Evolutionary conservation across 78 protist species (phyloP).

Genomic region (Paratrimastix pyriformis): DNA sequence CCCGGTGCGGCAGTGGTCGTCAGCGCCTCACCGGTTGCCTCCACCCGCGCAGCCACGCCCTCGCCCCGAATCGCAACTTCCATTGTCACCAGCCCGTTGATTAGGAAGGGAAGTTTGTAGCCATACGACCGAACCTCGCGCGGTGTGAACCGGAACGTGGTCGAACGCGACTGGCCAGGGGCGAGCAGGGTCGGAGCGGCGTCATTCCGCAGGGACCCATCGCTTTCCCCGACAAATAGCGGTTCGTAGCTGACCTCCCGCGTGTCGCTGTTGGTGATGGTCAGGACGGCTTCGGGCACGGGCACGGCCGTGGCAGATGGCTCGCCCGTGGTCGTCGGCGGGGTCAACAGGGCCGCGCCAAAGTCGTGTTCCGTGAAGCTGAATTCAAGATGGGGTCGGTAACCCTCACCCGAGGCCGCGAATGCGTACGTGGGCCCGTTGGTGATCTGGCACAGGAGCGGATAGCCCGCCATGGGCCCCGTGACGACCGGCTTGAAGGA

Average conservation of each 20-base stretch:
- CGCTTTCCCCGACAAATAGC: conserved; percentile 11
- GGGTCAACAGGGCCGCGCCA: conserved; percentile 23
- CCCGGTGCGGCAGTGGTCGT: conserved; percentile 19
- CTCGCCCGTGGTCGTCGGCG: background rate
- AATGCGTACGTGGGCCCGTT: conserved; percentile 44
- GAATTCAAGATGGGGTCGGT: conserved; percentile 34
- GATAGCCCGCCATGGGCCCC: background rate
- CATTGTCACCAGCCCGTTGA: conserved; percentile 44
- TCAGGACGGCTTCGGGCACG: conserved; percentile 1
- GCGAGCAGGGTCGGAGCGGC: conserved; percentile 37
- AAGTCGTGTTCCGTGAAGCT: conserved; percentile 26
- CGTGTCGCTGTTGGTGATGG: conserved; percentile 38
- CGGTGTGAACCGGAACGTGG: conserved; percentile 46
- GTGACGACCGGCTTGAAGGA: conserved; percentile 24
- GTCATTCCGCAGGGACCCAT: conserved; percentile 25
- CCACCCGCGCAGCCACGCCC: conserved; percentile 30
- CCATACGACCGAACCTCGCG: background rate
- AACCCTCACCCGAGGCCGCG: conserved; percentile 21
- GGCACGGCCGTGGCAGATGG: too few relatives aligned
- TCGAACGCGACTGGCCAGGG: conserved; percentile 25
- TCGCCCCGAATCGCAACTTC: conserved; percentile 34
- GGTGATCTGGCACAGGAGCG: background rate
- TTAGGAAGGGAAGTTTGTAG: conserved; percentile 31
- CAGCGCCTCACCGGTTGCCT: conserved; percentile 24
- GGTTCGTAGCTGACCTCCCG: conserved; percentile 28